Conservation (phyloP, 2,329 filamentous ascomycete species). For the Epichloe uncinata region DNA sequence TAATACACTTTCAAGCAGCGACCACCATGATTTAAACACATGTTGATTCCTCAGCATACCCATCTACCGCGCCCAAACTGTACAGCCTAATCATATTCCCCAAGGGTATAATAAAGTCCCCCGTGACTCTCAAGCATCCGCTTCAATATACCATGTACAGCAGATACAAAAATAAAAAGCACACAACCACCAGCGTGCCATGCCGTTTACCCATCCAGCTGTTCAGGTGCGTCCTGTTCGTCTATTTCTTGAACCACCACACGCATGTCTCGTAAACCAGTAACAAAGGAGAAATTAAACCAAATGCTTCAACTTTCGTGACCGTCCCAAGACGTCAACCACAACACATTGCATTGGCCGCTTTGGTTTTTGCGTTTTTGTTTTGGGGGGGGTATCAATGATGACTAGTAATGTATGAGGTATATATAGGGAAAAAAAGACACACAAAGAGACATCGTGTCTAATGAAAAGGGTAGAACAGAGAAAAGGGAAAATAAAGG, state of each 20-base stretch:
- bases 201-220: too few species aligned
- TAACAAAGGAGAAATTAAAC: neutral
- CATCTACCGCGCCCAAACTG: neutral
- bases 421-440: neutral
- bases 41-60: too few species aligned
- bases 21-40: too few species aligned
- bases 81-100: neutral
- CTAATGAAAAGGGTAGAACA: neutral
- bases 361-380: too few species aligned
- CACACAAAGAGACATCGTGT: too few species aligned
- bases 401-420: neutral
- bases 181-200: too few species aligned
- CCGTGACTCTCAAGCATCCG: too few species aligned
- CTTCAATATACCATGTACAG: too few species aligned
- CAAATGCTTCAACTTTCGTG: neutral
- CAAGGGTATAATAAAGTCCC: neutral
- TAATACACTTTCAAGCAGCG: too few species aligned
- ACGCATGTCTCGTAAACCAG: neutral
- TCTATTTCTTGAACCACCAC: neutral
- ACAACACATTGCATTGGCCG: too few species aligned
- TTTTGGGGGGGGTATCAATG: neutral
- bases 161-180: neutral
- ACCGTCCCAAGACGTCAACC: too few species aligned
- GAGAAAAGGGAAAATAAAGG: conserved; percentile 7
- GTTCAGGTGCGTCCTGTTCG: neutral